Evolutionary conservation across 805 yeast species (phyloP).

Genomic region (Trichomonascus vanleenenianus): DNA sequence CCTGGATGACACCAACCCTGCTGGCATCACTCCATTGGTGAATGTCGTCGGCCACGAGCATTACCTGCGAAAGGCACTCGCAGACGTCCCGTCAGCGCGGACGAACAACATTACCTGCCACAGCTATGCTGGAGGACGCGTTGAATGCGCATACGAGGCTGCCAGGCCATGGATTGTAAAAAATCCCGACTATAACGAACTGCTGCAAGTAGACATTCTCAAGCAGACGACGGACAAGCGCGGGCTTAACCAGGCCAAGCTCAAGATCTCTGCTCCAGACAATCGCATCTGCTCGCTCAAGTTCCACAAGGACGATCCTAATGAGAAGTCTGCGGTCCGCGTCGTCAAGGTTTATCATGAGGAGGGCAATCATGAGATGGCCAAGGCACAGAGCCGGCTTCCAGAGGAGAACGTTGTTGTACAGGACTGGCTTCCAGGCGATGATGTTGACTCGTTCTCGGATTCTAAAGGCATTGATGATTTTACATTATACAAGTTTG

Average conservation of each 20-base stretch:
- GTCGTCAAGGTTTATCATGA: constrained; percentile 46
- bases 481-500: constrained; percentile 55
- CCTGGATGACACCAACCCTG: constrained; percentile 26
- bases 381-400: too few relatives aligned
- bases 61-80: constrained; percentile 38
- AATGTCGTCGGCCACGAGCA: constrained; percentile 43
- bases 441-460: constrained; percentile 38
- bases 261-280: constrained; percentile 48
- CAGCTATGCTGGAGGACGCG: constrained; percentile 38
- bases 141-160: constrained; percentile 46
- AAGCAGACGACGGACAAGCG: constrained; percentile 32
- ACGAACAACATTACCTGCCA: constrained; percentile 26
- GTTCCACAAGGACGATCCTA: constrained; percentile 42
- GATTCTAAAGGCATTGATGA: constrained; percentile 55
- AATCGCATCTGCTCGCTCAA: constrained; percentile 57
- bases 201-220: constrained; percentile 44
- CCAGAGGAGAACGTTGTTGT: constrained; percentile 10
- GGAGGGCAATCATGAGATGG: too few relatives aligned
- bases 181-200: constrained; percentile 34
- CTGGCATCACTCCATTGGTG: constrained; percentile 32
- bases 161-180: constrained; percentile 41
- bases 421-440: background rate
- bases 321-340: constrained; percentile 53
- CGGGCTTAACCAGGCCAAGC: constrained; percentile 42
- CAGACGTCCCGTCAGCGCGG: constrained; percentile 51